phyloP scores from a whole-genome alignment of 331 rosid species.

The Rhamnella rubrinervis region DNA sequence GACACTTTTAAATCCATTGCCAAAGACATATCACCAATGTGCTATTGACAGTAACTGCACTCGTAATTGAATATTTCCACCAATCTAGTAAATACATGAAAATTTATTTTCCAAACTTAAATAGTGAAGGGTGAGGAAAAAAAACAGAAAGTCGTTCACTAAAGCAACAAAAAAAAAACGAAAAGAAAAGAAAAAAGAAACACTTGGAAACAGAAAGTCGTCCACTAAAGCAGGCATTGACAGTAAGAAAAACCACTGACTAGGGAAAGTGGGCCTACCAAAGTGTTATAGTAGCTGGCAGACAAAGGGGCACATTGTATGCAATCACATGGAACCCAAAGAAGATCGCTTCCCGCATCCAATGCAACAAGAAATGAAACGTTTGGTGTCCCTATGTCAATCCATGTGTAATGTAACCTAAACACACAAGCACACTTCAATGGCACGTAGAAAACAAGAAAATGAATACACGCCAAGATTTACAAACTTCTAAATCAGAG shows the following conservation, averaged over 20 bases:
- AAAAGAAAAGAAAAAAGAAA: background rate
- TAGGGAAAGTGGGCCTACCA: constrained; percentile 51
- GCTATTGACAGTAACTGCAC: no score
- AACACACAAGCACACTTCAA: background rate
- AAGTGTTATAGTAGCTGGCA: constrained; percentile 53
- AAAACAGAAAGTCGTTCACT: background rate
- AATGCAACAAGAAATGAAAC: constrained; percentile 89
- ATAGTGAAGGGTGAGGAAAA: background rate
- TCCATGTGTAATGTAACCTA: constrained; percentile 96
- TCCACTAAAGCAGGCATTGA: background rate
- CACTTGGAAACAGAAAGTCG: background rate
- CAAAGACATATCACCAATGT: no score
- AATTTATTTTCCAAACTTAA: background rate
- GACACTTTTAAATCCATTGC: no score
- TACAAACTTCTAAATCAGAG: no score
- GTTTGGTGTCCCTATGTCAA: constrained; percentile 88
- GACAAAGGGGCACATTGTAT: constrained; percentile 87
- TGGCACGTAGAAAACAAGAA: background rate
- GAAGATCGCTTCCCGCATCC: constrained; percentile 91
- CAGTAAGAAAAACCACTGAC: background rate
- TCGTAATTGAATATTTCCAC: no score
- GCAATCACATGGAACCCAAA: constrained; percentile 97
- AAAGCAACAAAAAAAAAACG: background rate
- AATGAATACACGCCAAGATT: no score
- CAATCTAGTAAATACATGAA: background rate